These are phyloP conservation scores for Claviceps humidiphila DNA, from an alignment of 2,329 filamentous ascomycete genomes.

Conservation along the genomic window DNA sequence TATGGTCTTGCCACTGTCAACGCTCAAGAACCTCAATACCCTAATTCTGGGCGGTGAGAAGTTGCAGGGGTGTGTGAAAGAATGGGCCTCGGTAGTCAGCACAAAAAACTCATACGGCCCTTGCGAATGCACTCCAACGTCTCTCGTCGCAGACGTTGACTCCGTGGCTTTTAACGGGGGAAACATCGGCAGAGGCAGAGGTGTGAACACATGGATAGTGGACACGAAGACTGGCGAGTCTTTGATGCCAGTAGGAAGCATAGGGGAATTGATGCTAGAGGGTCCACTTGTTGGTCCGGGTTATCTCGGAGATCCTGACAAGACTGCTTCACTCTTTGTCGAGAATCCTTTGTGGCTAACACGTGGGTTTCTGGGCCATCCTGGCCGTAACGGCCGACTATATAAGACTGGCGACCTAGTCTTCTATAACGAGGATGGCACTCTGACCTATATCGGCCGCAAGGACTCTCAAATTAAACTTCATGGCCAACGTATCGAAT, in stretches of 20 bases:
- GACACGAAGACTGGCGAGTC: constrained; percentile 1
- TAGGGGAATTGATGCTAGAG: constrained; percentile 8
- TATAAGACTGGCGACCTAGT: constrained; percentile 24
- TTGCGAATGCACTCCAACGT: constrained; percentile 2
- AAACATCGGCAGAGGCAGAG: constrained; percentile 7
- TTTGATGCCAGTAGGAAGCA: constrained; percentile 5
- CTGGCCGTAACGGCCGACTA: constrained; percentile 9
- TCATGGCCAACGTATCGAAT: constrained; percentile 32
- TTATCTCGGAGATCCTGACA: constrained; percentile 7
- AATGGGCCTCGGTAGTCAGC: constrained; percentile 2
- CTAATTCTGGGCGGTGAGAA: constrained; percentile 4
- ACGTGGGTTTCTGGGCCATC: constrained; percentile 6
- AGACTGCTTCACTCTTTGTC: constrained; percentile 6
- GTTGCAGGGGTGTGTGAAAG: neutral
- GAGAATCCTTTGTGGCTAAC: constrained; percentile 21
- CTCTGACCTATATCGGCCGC: constrained; percentile 28
- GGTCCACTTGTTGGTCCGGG: constrained; percentile 9
- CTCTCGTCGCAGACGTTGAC: constrained; percentile 8
- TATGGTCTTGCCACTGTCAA: neutral
- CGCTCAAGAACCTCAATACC: neutral
- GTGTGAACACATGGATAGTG: constrained; percentile 7
- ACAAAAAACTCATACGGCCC: constrained; percentile 4
- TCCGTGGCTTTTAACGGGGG: constrained; percentile 12
- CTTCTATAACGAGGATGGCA: constrained; percentile 18
- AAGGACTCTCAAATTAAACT: constrained; percentile 43